These are phyloP conservation scores for Blastomyces parvus DNA, from an alignment of 2,329 filamentous ascomycete species.

Conservation along the genomic window DNA sequence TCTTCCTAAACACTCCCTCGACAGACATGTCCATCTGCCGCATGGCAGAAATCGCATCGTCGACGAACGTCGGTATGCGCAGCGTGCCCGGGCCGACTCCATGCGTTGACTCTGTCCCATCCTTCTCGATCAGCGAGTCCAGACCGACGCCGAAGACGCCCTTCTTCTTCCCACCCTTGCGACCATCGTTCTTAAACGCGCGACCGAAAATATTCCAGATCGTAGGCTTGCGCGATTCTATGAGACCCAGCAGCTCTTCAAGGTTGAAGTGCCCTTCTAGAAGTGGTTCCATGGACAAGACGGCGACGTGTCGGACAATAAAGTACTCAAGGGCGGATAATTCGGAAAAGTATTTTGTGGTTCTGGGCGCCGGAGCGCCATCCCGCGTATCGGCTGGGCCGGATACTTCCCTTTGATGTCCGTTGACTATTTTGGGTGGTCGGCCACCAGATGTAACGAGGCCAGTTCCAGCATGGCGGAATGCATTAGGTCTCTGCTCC, in stretches of 20 bases:
- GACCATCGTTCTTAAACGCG: constrained; percentile 73
- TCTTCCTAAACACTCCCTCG: constrained; percentile 97
- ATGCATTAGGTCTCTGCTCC: constrained; percentile 74
- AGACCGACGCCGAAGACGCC: constrained; percentile 85
- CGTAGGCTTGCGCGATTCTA: constrained; percentile 84
- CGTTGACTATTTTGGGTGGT: constrained; percentile 58
- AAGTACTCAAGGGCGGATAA: constrained; percentile 93
- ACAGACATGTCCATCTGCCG: constrained; percentile 98
- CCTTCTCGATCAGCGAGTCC: constrained; percentile 80
- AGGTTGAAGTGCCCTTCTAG: constrained; percentile 85
- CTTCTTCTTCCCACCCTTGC: constrained; percentile 74
- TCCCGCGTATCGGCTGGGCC: constrained; percentile 40
- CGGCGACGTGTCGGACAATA: constrained; percentile 89
- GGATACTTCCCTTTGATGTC: constrained; percentile 59
- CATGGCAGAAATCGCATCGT: constrained; percentile 90
- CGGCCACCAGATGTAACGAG: constrained; percentile 48
- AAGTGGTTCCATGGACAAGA: constrained; percentile 87
- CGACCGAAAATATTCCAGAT: constrained; percentile 99
- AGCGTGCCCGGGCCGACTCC: constrained; percentile 87
- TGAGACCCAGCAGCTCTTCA: constrained; percentile 83
- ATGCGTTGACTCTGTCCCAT: constrained; percentile 95
- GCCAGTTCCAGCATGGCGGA: constrained; percentile 65
- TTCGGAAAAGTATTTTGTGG: constrained; percentile 88
- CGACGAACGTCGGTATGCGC: constrained; percentile 86
- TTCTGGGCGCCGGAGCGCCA: constrained; percentile 46